These are phyloP conservation scores for Auricularia sp. DNA, from an alignment of 768 basidiomycete species.

Conservation along the genomic window DNA sequence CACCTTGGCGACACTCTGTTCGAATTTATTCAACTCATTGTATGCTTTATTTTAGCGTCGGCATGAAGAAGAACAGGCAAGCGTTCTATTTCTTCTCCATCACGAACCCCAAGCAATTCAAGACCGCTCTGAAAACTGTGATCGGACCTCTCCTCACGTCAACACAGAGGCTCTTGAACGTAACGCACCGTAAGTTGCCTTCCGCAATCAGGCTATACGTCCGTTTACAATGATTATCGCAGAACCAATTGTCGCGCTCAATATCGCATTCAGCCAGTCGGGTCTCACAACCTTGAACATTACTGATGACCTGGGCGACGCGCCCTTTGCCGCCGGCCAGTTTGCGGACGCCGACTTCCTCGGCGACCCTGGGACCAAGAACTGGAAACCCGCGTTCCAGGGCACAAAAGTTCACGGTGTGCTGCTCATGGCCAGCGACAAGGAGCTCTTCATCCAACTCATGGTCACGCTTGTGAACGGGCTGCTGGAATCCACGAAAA, in stretches of 20 bases:
- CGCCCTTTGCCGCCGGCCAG: slow-evolving; percentile 4
- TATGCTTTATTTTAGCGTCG: slow-evolving; percentile 30
- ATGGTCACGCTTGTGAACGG: not conserved
- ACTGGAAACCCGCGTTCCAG: slow-evolving; percentile 6
- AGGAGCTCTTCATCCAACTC: not conserved
- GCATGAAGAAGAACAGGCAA: slow-evolving; percentile 47
- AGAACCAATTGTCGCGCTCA: slow-evolving; percentile 8
- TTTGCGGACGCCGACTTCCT: slow-evolving; percentile 5
- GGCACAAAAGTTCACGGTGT: slow-evolving; percentile 8
- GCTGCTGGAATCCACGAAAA: not conserved
- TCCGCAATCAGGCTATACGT: not conserved
- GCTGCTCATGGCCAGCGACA: slow-evolving; percentile 8
- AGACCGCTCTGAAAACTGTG: slow-evolving; percentile 9
- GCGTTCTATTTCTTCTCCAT: slow-evolving; percentile 46
- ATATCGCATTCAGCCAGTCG: slow-evolving; percentile 8
- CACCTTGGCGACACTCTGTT: not conserved
- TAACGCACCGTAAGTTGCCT: not conserved
- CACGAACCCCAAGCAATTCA: slow-evolving; percentile 33
- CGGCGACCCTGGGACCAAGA: slow-evolving; percentile 9
- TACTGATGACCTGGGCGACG: slow-evolving; percentile 7
- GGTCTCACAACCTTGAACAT: slow-evolving; percentile 8
- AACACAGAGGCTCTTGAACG: not conserved
- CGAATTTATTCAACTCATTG: not conserved
- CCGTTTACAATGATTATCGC: not conserved
- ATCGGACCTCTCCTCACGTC: not conserved